phyloP scores from a whole-genome alignment of 768 basidiomycete species.

The Russula brevipes region DNA sequence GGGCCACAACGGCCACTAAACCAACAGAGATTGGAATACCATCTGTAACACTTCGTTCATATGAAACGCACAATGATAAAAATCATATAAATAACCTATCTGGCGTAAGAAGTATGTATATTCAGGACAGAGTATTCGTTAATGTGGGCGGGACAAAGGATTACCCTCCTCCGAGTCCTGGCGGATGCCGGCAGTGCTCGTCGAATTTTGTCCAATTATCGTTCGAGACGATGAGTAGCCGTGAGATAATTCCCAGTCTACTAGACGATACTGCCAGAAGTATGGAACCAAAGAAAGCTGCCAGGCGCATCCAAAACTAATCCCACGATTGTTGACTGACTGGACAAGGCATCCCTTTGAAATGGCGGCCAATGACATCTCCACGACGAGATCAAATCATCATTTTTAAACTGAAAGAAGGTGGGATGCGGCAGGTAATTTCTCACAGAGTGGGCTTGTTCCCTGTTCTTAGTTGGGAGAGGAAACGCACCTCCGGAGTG shows the following conservation, averaged over 20 bases:
- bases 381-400: too few species aligned
- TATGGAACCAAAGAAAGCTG: neutral
- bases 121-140: neutral
- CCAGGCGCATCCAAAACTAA: neutral
- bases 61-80: neutral
- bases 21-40: neutral
- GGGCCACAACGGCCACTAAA: neutral
- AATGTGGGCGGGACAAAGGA: neutral
- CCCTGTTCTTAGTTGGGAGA: neutral
- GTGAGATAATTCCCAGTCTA: neutral
- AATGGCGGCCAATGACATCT: neutral
- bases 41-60: neutral
- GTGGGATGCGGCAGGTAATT: too few species aligned
- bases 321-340: neutral
- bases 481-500: conserved; percentile 9
- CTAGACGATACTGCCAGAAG: neutral
- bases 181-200: neutral
- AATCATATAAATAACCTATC: neutral
- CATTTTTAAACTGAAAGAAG: too few species aligned
- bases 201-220: neutral
- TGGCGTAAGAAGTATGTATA: neutral
- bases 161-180: neutral
- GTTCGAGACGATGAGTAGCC: neutral
- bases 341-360: neutral
- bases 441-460: too few species aligned